phyloP scores from a whole-genome alignment of 2,329 filamentous ascomycete species.

The Paraphaeosphaeria minitans region DNA sequence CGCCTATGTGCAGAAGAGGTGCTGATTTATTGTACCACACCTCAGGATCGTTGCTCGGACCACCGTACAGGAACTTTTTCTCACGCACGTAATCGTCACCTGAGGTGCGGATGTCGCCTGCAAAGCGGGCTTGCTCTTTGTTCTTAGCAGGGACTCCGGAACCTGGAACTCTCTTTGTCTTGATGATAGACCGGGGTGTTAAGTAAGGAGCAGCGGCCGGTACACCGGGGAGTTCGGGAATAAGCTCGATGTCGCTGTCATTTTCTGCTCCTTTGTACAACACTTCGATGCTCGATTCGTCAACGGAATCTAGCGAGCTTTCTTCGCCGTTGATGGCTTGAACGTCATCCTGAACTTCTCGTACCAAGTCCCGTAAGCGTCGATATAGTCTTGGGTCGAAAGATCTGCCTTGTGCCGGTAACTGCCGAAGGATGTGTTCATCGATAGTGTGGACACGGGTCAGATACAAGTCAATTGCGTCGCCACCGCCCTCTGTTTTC shows the following conservation, averaged over 20 bases:
- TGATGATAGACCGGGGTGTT: neutral
- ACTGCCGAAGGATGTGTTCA: conserved; percentile 26
- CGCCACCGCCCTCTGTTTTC: conserved; percentile 25
- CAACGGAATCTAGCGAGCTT: conserved; percentile 7
- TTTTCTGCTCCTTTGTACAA: conserved; percentile 11
- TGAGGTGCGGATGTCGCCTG: neutral
- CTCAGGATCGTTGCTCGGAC: conserved; percentile 28
- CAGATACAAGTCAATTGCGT: conserved; percentile 24
- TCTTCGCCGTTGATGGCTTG: conserved; percentile 16
- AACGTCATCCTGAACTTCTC: conserved; percentile 23
- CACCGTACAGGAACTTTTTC: conserved; percentile 33
- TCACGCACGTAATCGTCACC: conserved; percentile 7
- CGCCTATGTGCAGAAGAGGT: conserved; percentile 32
- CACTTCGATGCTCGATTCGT: conserved; percentile 16
- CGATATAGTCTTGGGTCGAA: conserved; percentile 31
- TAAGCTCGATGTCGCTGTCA: neutral
- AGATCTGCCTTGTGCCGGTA: conserved; percentile 16
- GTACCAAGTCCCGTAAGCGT: conserved; percentile 26
- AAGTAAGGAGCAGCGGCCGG: neutral
- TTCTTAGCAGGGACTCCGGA: neutral
- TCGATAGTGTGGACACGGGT: conserved; percentile 35
- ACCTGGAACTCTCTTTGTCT: neutral
- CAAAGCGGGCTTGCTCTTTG: neutral
- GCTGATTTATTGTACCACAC: conserved; percentile 28
- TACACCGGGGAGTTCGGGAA: neutral